A percentile compares a stretch with the other conserved stretches of the same genome.
phyloP scores from a whole-genome alignment of 148 eudicot species.

The Amaranthus hypochondriacus region DNA sequence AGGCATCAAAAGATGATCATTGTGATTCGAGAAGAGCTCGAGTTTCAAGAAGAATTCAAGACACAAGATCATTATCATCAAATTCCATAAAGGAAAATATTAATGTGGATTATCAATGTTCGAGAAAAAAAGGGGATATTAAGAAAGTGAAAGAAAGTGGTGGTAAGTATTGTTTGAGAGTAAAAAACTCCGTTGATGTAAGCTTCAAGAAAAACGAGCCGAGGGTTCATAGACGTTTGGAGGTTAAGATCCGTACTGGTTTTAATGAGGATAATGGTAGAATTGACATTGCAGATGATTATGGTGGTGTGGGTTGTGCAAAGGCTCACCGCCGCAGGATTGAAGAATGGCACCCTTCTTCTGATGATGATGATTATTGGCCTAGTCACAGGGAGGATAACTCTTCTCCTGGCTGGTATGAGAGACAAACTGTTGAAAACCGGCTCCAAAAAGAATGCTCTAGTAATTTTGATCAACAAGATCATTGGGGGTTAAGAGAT shows the following conservation, averaged over 20 bases:
- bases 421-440: slow-evolving; percentile 6
- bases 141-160: slow-evolving; percentile 4
- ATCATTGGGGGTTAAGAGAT: slow-evolving; percentile 13
- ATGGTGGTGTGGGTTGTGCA: background rate
- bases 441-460: background rate
- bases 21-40: slow-evolving; percentile 14
- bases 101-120: slow-evolving; percentile 7
- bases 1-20: slow-evolving; percentile 1
- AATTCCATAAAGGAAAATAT: slow-evolving; percentile 10
- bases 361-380: slow-evolving; percentile 19
- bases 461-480: slow-evolving; percentile 10
- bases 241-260: background rate
- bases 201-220: background rate
- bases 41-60: slow-evolving; percentile 9
- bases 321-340: slow-evolving; percentile 5
- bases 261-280: background rate
- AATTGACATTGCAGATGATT: background rate
- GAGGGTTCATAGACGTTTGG: slow-evolving; percentile 15
- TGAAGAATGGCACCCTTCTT: slow-evolving; percentile 12
- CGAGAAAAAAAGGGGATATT: slow-evolving; percentile 15
- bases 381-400: slow-evolving; percentile 11
- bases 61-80: slow-evolving; percentile 15
- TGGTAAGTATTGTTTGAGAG: slow-evolving; percentile 17
- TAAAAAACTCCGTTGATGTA: slow-evolving; percentile 16
- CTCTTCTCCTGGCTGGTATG: slow-evolving; percentile 9